A percentile compares a stretch with the other conserved stretches of the same genome.
Evolutionary conservation across 768 basidiomycete species (phyloP).

Genomic region (Panaeolus papilionaceus): DNA sequence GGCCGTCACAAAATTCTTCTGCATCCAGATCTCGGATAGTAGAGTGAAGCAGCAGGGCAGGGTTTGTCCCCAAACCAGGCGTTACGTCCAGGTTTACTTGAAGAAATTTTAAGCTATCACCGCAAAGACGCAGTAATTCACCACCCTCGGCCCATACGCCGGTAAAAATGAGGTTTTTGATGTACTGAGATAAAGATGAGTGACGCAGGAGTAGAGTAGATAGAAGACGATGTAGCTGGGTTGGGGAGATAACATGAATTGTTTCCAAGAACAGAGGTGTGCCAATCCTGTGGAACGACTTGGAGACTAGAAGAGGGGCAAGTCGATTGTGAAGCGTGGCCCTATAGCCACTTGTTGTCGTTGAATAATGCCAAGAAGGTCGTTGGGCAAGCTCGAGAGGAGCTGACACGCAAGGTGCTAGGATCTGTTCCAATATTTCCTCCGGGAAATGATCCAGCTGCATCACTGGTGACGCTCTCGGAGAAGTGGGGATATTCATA

Average conservation of each 20-base stretch:
- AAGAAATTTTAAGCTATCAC: conserved; percentile 32
- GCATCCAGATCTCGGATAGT: conserved; percentile 32
- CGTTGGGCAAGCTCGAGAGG: conserved; percentile 4
- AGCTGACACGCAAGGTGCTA: conserved; percentile 26
- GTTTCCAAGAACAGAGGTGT: conserved; percentile 64
- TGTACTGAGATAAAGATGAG: conserved; percentile 43
- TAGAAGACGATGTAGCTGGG: conserved; percentile 46
- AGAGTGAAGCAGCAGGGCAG: not conserved
- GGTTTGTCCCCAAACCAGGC: conserved; percentile 19
- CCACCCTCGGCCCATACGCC: conserved; percentile 49
- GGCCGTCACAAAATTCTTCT: conserved; percentile 45
- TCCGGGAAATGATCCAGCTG: conserved; percentile 29
- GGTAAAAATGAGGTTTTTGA: conserved; percentile 48
- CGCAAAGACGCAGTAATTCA: conserved; percentile 40
- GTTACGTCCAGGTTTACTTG: conserved; percentile 46
- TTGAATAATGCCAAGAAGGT: not conserved
- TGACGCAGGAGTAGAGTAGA: conserved; percentile 42
- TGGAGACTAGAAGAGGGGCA: conserved; percentile 58
- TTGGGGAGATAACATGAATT: conserved; percentile 47
- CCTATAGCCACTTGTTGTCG: not conserved
- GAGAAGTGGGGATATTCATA: not conserved
- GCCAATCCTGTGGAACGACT: conserved; percentile 58
- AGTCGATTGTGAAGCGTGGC: conserved; percentile 49
- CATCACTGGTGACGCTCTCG: not conserved
- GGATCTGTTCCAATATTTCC: conserved; percentile 33